phyloP scores from a whole-genome alignment of 768 basidiomycete genomes.

The Tulasnella sp. region DNA sequence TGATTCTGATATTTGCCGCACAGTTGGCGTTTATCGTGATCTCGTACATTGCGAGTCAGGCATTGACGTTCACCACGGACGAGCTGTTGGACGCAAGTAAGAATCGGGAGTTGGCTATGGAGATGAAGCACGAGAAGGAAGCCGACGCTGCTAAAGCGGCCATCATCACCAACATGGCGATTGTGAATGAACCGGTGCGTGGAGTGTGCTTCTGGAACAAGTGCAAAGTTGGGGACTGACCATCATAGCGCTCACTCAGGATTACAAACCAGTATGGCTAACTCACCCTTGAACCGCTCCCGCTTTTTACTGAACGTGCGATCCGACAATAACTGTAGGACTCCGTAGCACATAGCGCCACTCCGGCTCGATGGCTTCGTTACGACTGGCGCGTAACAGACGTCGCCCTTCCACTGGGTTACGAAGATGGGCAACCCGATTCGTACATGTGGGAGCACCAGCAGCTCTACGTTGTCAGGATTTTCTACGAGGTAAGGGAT shows the following conservation, averaged over 20 bases:
- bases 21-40: conserved; percentile 26
- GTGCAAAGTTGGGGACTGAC: neutral
- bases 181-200: conserved; percentile 4
- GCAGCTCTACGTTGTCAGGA: conserved; percentile 21
- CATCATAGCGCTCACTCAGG: neutral
- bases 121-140: conserved; percentile 29
- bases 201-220: neutral
- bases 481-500: conserved; percentile 25
- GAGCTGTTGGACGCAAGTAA: conserved; percentile 26
- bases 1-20: conserved; percentile 10
- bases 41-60: conserved; percentile 27
- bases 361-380: conserved; percentile 21
- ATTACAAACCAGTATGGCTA: neutral
- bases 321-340: neutral
- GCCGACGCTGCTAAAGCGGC: neutral
- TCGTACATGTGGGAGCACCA: conserved; percentile 16
- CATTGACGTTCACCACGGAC: conserved; percentile 28
- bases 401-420: conserved; percentile 22
- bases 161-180: neutral
- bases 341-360: conserved; percentile 17
- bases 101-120: neutral
- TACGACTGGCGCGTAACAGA: conserved; percentile 14
- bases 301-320: neutral
- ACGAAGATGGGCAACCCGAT: conserved; percentile 1
- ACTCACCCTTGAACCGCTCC: neutral